Percentiles rank a stretch among this genome's conserved stretches.
Conservation (phyloP, 2,329 filamentous ascomycete species). For the Fusarium lyarnte region DNA sequence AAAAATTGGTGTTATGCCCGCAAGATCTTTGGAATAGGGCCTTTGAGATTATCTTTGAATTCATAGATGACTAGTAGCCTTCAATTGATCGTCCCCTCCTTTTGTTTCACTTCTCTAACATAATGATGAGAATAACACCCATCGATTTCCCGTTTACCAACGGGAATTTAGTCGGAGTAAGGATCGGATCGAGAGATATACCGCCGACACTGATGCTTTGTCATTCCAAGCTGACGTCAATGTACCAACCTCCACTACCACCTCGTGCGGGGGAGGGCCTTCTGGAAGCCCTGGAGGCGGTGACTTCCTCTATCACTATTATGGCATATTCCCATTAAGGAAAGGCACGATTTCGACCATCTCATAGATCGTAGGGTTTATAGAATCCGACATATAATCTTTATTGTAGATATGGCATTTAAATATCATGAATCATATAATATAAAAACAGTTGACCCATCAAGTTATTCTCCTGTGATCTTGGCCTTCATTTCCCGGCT, state of each 20-base stretch:
- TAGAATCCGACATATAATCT: background rate
- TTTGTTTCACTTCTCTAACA: background rate
- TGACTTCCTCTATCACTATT: background rate
- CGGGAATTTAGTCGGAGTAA: slow-evolving; percentile 20
- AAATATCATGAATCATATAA: background rate
- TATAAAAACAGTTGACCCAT: background rate
- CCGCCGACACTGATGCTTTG: slow-evolving; percentile 1
- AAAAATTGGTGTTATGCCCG: background rate
- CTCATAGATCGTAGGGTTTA: background rate
- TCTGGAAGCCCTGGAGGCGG: background rate
- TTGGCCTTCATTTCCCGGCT: background rate
- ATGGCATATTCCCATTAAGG: background rate
- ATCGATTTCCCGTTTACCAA: background rate
- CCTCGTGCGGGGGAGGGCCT: background rate
- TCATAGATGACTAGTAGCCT: slow-evolving; percentile 4
- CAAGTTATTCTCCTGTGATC: background rate
- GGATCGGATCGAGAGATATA: slow-evolving; percentile 15
- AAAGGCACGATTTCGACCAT: background rate
- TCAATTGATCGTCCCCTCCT: slow-evolving; percentile 29
- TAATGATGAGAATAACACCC: background rate
- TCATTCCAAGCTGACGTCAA: slow-evolving; percentile 10
- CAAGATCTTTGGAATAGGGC: slow-evolving; percentile 14
- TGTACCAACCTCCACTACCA: background rate
- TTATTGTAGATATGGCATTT: background rate
- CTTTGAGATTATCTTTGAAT: background rate